These are phyloP conservation scores for Epichloe glyceriae DNA, from an alignment of 2,329 filamentous ascomycete genomes.

Conservation along the genomic window DNA sequence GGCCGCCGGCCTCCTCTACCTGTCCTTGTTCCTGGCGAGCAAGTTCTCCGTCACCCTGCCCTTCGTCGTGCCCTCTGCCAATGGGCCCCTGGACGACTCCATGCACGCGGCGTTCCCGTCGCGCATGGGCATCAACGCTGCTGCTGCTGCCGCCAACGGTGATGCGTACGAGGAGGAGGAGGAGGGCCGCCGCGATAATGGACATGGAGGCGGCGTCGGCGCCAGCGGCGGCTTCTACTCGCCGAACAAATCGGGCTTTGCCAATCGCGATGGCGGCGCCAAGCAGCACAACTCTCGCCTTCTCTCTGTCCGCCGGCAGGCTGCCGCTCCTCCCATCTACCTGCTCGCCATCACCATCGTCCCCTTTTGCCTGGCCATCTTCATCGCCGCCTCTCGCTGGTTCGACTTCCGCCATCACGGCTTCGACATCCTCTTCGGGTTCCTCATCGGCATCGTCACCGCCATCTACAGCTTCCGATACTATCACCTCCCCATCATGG, in stretches of 20 bases:
- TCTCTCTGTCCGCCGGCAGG: constrained; percentile 45
- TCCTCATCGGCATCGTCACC: constrained; percentile 57
- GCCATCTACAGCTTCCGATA: constrained; percentile 68
- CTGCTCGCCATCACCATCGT: constrained; percentile 57
- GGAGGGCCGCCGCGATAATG: constrained; percentile 13
- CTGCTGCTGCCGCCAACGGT: background rate
- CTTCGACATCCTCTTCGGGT: constrained; percentile 87
- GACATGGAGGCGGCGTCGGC: too few relatives aligned
- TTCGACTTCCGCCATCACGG: constrained; percentile 81
- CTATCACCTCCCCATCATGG: constrained; percentile 66
- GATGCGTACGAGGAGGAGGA: constrained; percentile 21
- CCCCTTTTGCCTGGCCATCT: constrained; percentile 63
- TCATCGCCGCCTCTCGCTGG: constrained; percentile 75
- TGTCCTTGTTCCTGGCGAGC: constrained; percentile 75
- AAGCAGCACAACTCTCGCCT: constrained; percentile 19
- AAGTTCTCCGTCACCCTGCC: constrained; percentile 67
- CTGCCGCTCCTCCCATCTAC: constrained; percentile 71
- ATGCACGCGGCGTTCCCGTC: constrained; percentile 61
- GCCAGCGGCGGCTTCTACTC: background rate
- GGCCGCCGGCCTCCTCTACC: constrained; percentile 70
- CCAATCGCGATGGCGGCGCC: constrained; percentile 7
- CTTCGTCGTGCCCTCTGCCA: constrained; percentile 40
- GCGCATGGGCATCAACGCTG: constrained; percentile 30
- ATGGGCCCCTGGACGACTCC: constrained; percentile 29
- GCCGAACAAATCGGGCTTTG: constrained; percentile 12